Percentiles rank a stretch among this genome's conserved stretches.
Conservation (phyloP, 345 rosid genomes). For the Eucalyptus decipiens region DNA sequence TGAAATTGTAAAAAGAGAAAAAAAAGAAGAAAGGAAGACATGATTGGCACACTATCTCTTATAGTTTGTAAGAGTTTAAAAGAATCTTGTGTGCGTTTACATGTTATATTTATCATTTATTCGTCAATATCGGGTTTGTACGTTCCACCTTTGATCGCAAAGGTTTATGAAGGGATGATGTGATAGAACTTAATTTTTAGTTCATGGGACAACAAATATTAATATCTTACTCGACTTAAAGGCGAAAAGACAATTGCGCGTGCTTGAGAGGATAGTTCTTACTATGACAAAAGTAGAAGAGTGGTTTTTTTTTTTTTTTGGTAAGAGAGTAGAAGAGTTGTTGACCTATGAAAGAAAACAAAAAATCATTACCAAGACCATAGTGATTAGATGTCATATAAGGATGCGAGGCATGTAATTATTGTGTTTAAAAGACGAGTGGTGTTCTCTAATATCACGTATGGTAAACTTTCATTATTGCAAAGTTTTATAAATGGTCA, state of each 20-base stretch:
- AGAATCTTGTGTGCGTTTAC: background rate
- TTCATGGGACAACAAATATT: too few relatives aligned
- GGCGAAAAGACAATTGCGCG: background rate
- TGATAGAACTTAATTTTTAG: too few relatives aligned
- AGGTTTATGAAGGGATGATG: background rate
- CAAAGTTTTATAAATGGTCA: background rate
- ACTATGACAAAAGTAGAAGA: background rate
- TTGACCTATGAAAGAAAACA: background rate
- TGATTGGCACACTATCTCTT: background rate
- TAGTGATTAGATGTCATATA: background rate
- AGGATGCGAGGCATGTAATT: accelerated
- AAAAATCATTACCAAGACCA: background rate
- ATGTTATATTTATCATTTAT: too few relatives aligned
- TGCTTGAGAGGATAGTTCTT: background rate
- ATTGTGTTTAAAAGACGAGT: background rate
- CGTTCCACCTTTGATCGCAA: background rate
- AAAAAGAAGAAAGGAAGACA: too few relatives aligned
- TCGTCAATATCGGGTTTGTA: background rate
- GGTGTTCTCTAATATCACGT: background rate
- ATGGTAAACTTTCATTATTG: background rate
- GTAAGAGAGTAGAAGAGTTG: background rate
- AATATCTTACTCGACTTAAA: too few relatives aligned
- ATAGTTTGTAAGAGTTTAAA: background rate
- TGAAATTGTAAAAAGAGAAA: background rate
- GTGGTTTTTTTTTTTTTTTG: too few relatives aligned